Evolutionary conservation across 2,329 filamentous ascomycete genomes (phyloP).

Genomic region (Endoconidiophora laricicola): DNA sequence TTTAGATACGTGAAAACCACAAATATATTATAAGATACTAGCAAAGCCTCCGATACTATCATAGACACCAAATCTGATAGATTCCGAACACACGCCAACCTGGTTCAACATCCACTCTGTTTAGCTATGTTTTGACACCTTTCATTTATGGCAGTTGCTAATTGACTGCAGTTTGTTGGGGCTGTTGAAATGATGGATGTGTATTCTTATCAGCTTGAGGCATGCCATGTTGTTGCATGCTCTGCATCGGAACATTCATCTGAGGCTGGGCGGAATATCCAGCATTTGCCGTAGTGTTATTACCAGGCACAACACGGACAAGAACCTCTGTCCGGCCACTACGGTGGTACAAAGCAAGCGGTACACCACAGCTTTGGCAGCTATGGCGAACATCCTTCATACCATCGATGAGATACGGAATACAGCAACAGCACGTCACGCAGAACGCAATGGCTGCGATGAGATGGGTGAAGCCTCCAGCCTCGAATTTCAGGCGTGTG

Average conservation of each 20-base stretch:
- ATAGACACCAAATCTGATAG: too few relatives aligned
- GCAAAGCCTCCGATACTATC: too few relatives aligned
- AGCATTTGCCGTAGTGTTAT: background rate
- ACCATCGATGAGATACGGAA: slow-evolving; percentile 15
- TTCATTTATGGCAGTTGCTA: too few relatives aligned
- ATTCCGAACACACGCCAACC: too few relatives aligned
- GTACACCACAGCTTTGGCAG: slow-evolving; percentile 16
- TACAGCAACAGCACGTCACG: slow-evolving; percentile 15
- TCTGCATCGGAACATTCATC: background rate
- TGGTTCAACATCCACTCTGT: too few relatives aligned
- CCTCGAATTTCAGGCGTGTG: background rate
- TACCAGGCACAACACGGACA: slow-evolving; percentile 9
- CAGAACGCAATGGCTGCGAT: slow-evolving; percentile 15
- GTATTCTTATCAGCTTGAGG: background rate
- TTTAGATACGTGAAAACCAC: too few relatives aligned
- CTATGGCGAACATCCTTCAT: slow-evolving; percentile 16
- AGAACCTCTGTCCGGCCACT: slow-evolving; percentile 17
- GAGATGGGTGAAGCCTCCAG: slow-evolving; percentile 15
- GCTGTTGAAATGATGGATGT: too few relatives aligned
- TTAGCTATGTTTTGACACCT: too few relatives aligned
- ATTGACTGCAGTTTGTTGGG: too few relatives aligned
- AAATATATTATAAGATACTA: too few relatives aligned
- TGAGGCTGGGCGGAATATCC: background rate
- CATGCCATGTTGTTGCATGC: background rate
- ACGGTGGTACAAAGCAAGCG: slow-evolving; percentile 17